Evolutionary conservation across 306 rosid genomes (phyloP), one percentile per base, ranked within the genome.

Genomic region (Medicago ruthenica): DNA sequence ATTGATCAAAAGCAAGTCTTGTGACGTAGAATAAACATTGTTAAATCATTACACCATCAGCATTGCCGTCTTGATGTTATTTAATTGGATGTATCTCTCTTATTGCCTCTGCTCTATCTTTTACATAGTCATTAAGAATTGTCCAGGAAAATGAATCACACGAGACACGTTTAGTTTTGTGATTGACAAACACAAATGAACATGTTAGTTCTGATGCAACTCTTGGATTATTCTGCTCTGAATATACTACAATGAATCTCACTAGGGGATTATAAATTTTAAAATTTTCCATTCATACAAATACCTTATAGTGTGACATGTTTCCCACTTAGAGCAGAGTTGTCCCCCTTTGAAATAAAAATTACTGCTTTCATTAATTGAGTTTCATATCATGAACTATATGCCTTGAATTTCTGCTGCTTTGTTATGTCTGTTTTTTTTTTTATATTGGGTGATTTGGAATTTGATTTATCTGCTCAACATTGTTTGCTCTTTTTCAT

Each of bases 401-500:
- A 58, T 37, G 7, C 58, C 14, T 66, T 63, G 62, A 31, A 39
- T 73, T 80, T 74, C 67, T 48, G 12, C 24, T 68, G 50, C 12
- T 41, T 57, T 1, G 22, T 21, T 21, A 21, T 0, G 37, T 5
- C 0, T 5, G 37, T 34, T 6, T 6, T 34, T 6, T 6, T 34
- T 3, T 34, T 34, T 0, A 6, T 34, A 34, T 34, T 34, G 37
- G 6, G 37, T 34, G 37, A 6, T 34, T 34, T 34, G 37, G 37
- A 34, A 4, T 34, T 34, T 34, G 37, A 34, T 34, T 27, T 27
- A 27, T 27, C 1, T 4, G 31, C 39, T 40, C 57, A 21, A 63
- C 34, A 47, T 37, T 47, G 1, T 24, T 40, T 24, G 7, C 54
- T 53, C 4, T 27, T 27, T 27, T 27, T 27, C 55, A 17, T 10